Conservation (phyloP, 352 stramenopile species). For the Elongisporangium prolatum region DNA sequence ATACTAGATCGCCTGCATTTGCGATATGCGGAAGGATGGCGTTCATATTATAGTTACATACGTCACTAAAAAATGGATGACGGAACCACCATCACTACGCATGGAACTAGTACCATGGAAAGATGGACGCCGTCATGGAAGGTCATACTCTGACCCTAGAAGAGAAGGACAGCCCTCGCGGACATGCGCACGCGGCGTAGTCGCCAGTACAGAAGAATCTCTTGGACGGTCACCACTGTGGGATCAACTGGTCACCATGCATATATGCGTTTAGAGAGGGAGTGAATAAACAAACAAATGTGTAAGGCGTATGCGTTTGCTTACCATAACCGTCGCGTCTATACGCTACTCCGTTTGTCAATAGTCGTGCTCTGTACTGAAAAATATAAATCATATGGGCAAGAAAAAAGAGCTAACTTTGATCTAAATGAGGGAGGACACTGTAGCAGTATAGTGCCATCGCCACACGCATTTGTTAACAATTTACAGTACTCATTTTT, state of each 20-base stretch:
- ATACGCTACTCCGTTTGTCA: background rate
- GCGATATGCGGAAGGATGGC: background rate
- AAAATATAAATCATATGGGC: too few species aligned
- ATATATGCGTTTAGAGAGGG: background rate
- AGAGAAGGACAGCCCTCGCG: background rate
- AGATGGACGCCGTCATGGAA: background rate
- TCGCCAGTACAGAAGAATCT: background rate
- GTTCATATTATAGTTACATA: background rate
- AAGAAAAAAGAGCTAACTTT: background rate
- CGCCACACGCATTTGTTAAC: too few species aligned
- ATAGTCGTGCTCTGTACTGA: too few species aligned
- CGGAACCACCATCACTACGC: background rate
- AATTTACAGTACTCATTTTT: too few species aligned
- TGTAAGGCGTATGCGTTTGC: background rate
- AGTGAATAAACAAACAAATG: background rate
- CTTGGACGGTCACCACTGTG: background rate
- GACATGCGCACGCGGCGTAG: background rate
- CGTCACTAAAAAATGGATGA: background rate
- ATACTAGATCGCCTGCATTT: background rate
- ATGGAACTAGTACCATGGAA: background rate
- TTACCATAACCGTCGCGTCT: background rate
- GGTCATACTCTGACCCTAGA: background rate
- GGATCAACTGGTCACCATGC: background rate
- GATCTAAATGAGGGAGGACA: too few species aligned
- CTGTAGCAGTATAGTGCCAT: too few species aligned